Percentiles rank a stretch among this genome's conserved stretches.
phyloP scores from a whole-genome alignment of 2,329 filamentous ascomycete genomes.

The Hawksworthiomyces lignivorus region DNA sequence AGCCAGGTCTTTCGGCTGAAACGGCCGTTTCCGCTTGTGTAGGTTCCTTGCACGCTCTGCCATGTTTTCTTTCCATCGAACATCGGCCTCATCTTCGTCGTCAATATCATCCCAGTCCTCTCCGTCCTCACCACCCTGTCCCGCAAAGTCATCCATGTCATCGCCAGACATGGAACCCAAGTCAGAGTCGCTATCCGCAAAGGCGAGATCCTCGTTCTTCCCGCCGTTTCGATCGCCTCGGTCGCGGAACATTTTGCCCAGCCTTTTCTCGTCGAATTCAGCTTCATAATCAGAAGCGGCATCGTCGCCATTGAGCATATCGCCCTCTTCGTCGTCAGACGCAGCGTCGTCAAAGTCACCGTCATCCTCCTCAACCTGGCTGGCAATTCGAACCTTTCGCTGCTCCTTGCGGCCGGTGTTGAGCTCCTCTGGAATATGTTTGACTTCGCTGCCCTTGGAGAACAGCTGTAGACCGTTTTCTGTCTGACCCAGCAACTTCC shows the following conservation, averaged over 20 bases:
- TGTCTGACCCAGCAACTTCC: slow-evolving; percentile 72
- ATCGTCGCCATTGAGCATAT: slow-evolving; percentile 30
- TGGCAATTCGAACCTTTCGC: slow-evolving; percentile 49
- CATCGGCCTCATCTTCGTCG: slow-evolving; percentile 59
- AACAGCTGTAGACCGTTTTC: slow-evolving; percentile 82
- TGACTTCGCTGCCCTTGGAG: slow-evolving; percentile 63
- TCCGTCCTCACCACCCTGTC: slow-evolving; percentile 44
- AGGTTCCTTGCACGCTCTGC: slow-evolving; percentile 63
- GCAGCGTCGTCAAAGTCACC: slow-evolving; percentile 38
- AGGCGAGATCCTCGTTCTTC: slow-evolving; percentile 69
- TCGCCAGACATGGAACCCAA: slow-evolving; percentile 73
- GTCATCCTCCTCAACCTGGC: slow-evolving; percentile 52
- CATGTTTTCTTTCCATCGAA: slow-evolving; percentile 87
- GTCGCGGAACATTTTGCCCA: slow-evolving; percentile 54
- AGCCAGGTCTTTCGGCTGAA: slow-evolving; percentile 73
- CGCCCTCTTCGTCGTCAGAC: slow-evolving; percentile 44
- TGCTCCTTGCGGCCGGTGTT: slow-evolving; percentile 55
- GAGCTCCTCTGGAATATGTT: slow-evolving; percentile 47
- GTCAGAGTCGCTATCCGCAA: slow-evolving; percentile 96
- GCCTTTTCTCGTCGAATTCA: slow-evolving; percentile 51
- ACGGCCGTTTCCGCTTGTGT: slow-evolving; percentile 63
- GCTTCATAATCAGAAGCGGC: slow-evolving; percentile 44
- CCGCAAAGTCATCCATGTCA: slow-evolving; percentile 43
- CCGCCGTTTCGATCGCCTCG: slow-evolving; percentile 40
- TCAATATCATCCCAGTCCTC: slow-evolving; percentile 42